Conservation (phyloP, 2,329 filamentous ascomycete species). For the Rachicladosporium sp. region DNA sequence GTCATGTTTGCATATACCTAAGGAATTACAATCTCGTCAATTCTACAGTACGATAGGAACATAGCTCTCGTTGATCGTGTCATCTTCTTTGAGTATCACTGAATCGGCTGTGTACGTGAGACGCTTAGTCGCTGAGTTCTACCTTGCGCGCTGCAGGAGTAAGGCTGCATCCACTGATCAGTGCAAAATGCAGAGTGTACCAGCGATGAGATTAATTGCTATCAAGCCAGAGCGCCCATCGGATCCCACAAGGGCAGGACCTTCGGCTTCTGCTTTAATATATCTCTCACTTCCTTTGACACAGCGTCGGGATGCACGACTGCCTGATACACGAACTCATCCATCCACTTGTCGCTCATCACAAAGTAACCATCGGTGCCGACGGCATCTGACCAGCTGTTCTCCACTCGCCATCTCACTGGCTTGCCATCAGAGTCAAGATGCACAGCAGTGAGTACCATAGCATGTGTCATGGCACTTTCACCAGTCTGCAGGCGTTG, state of each 20-base stretch:
- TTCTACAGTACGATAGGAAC: too few relatives aligned
- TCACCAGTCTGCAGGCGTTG: conserved; percentile 62
- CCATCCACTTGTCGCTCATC: conserved; percentile 61
- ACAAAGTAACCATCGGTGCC: conserved; percentile 77
- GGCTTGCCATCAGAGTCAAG: conserved; percentile 53
- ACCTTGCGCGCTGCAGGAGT: too few relatives aligned
- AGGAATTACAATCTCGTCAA: too few relatives aligned
- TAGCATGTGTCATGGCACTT: conserved; percentile 79
- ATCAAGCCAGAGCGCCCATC: conserved; percentile 27
- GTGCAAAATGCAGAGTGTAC: too few relatives aligned
- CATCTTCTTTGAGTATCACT: too few relatives aligned
- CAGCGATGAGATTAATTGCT: too few relatives aligned
- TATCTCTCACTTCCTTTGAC: conserved; percentile 52
- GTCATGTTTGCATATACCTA: too few relatives aligned
- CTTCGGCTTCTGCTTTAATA: conserved; percentile 57
- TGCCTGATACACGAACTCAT: conserved; percentile 68
- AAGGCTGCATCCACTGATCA: too few relatives aligned
- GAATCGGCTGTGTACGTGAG: too few relatives aligned
- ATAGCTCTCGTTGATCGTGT: too few relatives aligned
- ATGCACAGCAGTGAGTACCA: conserved; percentile 82
- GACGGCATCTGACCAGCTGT: conserved; percentile 60
- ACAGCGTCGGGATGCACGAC: conserved; percentile 59
- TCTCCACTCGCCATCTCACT: conserved; percentile 76
- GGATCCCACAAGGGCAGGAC: conserved; percentile 47
- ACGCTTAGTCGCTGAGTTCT: too few relatives aligned